These are phyloP conservation scores for Penicillium psychrofluorescens DNA, from an alignment of 495 filamentous ascomycete species.

Conservation along the genomic window DNA sequence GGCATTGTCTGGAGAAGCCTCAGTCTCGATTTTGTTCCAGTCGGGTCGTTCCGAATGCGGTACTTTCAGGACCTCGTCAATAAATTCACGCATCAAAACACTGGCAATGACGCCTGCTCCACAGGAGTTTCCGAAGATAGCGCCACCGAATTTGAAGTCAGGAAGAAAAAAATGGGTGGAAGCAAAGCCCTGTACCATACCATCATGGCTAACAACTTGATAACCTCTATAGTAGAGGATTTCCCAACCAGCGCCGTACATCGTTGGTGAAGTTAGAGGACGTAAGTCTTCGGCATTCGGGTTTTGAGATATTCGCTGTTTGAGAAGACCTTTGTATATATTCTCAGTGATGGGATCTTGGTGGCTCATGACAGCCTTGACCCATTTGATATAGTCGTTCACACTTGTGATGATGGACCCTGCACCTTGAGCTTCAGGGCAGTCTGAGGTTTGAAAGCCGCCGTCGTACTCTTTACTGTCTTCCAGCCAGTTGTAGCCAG, in stretches of 20 bases:
- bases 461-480: not conserved
- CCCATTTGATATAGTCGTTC: slow-evolving; percentile 37
- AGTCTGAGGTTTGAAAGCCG: slow-evolving; percentile 6
- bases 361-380: slow-evolving; percentile 19
- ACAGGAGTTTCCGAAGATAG: too few species aligned
- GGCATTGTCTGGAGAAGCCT: too few species aligned
- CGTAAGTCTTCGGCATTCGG: slow-evolving; percentile 1
- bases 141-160: too few species aligned
- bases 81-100: too few species aligned
- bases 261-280: slow-evolving; percentile 7
- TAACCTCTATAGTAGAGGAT: slow-evolving; percentile 6
- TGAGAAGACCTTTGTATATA: slow-evolving; percentile 10
- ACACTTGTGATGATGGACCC: slow-evolving; percentile 39
- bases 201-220: too few species aligned
- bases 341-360: slow-evolving; percentile 7
- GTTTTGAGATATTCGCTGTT: slow-evolving; percentile 4
- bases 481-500: slow-evolving; percentile 12
- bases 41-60: too few species aligned
- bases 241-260: slow-evolving; percentile 12
- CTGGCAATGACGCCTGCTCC: too few species aligned
- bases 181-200: too few species aligned
- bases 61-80: too few species aligned
- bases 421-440: slow-evolving; percentile 27
- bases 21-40: too few species aligned
- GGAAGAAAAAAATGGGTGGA: too few species aligned